Conservation (phyloP, 1,284 basidiomycete genomes). For the Phellopilus nigrolimitatus region DNA sequence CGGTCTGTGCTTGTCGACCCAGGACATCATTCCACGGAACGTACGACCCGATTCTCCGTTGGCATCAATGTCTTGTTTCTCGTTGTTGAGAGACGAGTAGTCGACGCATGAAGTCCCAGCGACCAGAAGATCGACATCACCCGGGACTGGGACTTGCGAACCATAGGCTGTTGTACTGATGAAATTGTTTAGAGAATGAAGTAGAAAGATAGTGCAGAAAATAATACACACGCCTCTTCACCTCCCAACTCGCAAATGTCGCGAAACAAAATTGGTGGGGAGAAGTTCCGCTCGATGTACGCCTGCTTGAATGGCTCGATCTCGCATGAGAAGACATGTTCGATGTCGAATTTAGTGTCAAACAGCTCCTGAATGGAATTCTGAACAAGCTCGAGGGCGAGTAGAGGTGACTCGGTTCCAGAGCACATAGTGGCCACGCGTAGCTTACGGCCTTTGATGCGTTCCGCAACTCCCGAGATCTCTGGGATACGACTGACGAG, state of each 20-base stretch:
- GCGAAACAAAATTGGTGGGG: constrained; percentile 85
- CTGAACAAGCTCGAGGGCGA: constrained; percentile 83
- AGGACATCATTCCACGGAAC: constrained; percentile 89
- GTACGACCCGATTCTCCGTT: constrained; percentile 89
- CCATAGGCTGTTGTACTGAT: constrained; percentile 87
- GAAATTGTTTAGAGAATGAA: constrained; percentile 17
- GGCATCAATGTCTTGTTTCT: constrained; percentile 84
- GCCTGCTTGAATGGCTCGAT: constrained; percentile 99
- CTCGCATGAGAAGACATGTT: constrained; percentile 97
- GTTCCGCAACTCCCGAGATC: constrained; percentile 65
- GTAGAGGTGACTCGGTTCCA: constrained; percentile 90
- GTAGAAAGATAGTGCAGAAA: constrained; percentile 11
- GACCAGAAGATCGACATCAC: constrained; percentile 85
- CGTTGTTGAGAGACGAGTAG: constrained; percentile 92
- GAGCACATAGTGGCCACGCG: constrained; percentile 98
- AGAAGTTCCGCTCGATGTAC: constrained; percentile 95
- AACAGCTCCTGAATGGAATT: constrained; percentile 71
- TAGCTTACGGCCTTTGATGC: constrained; percentile 75
- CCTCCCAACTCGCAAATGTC: constrained; percentile 91
- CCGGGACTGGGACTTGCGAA: constrained; percentile 79
- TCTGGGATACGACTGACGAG: constrained; percentile 70
- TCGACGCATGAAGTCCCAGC: constrained; percentile 97
- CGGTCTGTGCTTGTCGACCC: constrained; percentile 85
- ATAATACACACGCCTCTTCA: constrained; percentile 59
- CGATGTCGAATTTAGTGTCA: constrained; percentile 62